Evolutionary conservation across 768 basidiomycete species (phyloP).

Genomic region (Rhodosporidiobolus odoratus): DNA sequence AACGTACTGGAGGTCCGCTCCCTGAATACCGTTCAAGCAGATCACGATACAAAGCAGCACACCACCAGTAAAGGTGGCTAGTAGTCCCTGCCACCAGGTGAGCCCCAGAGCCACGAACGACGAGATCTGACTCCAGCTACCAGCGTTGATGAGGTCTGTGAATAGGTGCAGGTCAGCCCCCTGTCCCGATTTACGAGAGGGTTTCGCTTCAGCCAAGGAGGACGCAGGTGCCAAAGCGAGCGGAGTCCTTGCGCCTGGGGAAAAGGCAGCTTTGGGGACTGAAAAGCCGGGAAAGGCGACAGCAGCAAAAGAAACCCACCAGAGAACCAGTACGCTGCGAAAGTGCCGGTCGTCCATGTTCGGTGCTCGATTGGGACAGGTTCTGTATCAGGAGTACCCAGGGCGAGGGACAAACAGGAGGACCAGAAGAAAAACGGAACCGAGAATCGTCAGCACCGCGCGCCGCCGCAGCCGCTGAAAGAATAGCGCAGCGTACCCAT

Average conservation of each 20-base stretch:
- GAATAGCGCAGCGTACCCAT: neutral
- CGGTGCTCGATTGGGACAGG: neutral
- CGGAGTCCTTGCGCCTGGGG: too few species aligned
- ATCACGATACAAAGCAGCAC: conserved; percentile 21
- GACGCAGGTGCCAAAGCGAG: too few species aligned
- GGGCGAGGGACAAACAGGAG: neutral
- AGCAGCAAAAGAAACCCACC: neutral
- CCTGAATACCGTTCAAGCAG: conserved; percentile 16
- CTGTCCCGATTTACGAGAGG: too few species aligned
- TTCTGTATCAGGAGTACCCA: neutral
- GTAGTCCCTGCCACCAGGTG: conserved; percentile 31
- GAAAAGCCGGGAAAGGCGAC: too few species aligned
- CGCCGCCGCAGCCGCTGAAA: neutral
- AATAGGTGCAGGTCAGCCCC: too few species aligned
- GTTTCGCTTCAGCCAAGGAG: too few species aligned
- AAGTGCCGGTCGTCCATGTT: neutral
- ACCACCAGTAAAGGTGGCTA: conserved; percentile 31
- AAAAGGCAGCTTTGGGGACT: too few species aligned
- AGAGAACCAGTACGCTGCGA: conserved; percentile 26
- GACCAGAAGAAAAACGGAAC: neutral
- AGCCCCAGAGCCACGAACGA: conserved; percentile 31
- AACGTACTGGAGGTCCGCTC: neutral
- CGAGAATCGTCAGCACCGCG: neutral
- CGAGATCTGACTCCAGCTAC: conserved; percentile 13
- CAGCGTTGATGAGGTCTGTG: conserved; percentile 20